Base-by-base conservation (phyloP, 2,329 filamentous ascomycete genomes). In the Taxawa tesnikishii region DNA sequence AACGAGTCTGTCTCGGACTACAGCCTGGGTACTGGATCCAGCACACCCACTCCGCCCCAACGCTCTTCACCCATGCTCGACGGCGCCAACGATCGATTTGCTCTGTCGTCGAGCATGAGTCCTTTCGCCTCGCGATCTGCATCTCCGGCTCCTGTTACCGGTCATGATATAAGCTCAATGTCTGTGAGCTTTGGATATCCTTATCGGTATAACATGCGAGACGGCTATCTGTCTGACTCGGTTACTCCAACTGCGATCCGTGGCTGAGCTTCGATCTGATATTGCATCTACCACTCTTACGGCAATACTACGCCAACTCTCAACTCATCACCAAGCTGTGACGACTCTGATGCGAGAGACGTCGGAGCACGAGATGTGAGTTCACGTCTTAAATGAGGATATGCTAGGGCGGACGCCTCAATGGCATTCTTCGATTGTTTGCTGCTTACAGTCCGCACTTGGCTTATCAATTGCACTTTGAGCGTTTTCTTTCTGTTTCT, bases 171-270 rank as follows among this genome's bases (percentile, higher is more conserved):
- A 14, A 44, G 48, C 17, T 38, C 47, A 8, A 40, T 47, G 8
- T 52, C 53, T n/a, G 40, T 43, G 21, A 46, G 44, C 31, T 55
- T 54, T 39, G 51, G 51, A 8, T 55, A 51, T 45, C 53, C 49
- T n/a, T 54, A 54, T 37, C 42, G 49, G 32, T 41, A 43, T 32
- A 40, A 45, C 31, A 31, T 37, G 18, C 50, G 49, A 24, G 47
- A 54, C 31, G 46, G 49, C 32, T 53, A 51, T 29, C 42, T 54
- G 14, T 48, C 47, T 19, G 52, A 55, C 15, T 44, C 50, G 2
- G 46, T 39, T 4, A 45, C 47, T 17, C 51, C 49, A 25, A 55
- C 53, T 6, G 53, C 53, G 18, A 56, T 55, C 15, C 48, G 43
- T 29, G 53, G 53, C 25, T 56, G 37, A 49, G 28, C n/a, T n/a